Evolutionary conservation across 2,329 filamentous ascomycete species (phyloP).

Genomic region (Cytospora schulzeri): DNA sequence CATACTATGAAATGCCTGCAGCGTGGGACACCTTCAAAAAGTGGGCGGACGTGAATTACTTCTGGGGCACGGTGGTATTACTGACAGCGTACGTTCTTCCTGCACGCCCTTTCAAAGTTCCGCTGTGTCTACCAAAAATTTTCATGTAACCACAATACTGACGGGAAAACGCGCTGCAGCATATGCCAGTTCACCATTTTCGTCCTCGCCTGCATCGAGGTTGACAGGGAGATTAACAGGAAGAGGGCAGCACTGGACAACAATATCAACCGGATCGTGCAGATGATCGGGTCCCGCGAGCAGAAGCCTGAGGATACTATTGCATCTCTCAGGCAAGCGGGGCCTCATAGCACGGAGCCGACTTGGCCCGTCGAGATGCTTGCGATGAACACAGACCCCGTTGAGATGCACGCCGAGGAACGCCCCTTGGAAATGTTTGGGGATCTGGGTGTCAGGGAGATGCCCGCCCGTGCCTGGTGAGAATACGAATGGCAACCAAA

Average conservation of each 20-base stretch:
- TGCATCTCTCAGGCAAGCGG: not conserved
- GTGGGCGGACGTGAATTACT: slow-evolving; percentile 12
- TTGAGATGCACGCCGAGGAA: slow-evolving; percentile 10
- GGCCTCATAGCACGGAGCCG: slow-evolving; percentile 5
- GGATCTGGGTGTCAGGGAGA: not conserved
- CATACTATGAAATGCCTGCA: not conserved
- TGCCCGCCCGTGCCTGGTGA: slow-evolving; percentile 7
- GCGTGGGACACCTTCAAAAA: not conserved
- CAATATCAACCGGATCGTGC: slow-evolving; percentile 2
- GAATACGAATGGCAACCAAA: not conserved
- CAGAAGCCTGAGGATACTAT: slow-evolving; percentile 6
- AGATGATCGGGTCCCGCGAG: slow-evolving; percentile 5
- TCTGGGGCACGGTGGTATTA: not conserved
- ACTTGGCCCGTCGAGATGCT: slow-evolving; percentile 8
- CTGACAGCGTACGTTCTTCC: not conserved
- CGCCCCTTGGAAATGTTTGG: slow-evolving; percentile 7
- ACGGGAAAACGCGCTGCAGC: not conserved
- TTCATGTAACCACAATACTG: not conserved
- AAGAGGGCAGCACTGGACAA: slow-evolving; percentile 6
- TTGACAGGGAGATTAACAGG: slow-evolving; percentile 11
- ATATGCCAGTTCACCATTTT: slow-evolving; percentile 6
- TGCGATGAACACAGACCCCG: slow-evolving; percentile 6
- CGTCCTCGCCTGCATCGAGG: slow-evolving; percentile 3
- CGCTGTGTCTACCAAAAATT: too few relatives aligned
- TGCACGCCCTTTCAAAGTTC: not conserved